A percentile compares a stretch with the other conserved stretches of the same genome.
Conservation (phyloP, 495 filamentous ascomycete genomes). For the Astrothelium subdiscretum region DNA sequence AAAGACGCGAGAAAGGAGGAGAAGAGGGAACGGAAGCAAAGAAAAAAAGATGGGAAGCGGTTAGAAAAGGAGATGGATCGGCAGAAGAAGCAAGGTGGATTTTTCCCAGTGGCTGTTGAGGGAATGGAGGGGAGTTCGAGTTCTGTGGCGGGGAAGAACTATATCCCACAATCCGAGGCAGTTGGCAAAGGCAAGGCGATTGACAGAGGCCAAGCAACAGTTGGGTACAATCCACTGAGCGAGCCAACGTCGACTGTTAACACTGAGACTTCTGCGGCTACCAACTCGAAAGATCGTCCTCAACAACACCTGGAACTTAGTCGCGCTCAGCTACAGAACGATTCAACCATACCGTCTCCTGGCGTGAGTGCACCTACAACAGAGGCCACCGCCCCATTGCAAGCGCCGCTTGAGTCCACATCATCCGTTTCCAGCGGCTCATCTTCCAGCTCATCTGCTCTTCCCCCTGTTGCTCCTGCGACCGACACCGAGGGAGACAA, state of each 20-base stretch:
- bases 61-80: conserved; percentile 35
- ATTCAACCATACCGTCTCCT: conserved; percentile 20
- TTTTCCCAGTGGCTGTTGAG: neutral
- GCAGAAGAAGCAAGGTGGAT: conserved; percentile 50
- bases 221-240: conserved; percentile 21
- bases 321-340: conserved; percentile 25
- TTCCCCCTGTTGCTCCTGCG: conserved; percentile 51
- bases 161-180: conserved; percentile 15
- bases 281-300: conserved; percentile 17
- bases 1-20: conserved; percentile 69
- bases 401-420: conserved; percentile 52
- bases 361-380: conserved; percentile 24
- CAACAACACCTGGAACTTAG: conserved; percentile 26
- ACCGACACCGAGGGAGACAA: conserved; percentile 18
- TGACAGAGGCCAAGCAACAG: conserved; percentile 40
- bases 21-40: conserved; percentile 67
- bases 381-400: conserved; percentile 50
- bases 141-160: conserved; percentile 11
- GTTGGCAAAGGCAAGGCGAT: conserved; percentile 71
- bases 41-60: conserved; percentile 68
- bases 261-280: conserved; percentile 8
- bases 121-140: conserved; percentile 2
- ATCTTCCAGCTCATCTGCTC: conserved; percentile 67
- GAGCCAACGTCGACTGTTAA: conserved; percentile 27
- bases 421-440: conserved; percentile 37